Base-by-base conservation (phyloP, 2,329 filamentous ascomycete genomes). In the Lecanicillium sp. region DNA sequence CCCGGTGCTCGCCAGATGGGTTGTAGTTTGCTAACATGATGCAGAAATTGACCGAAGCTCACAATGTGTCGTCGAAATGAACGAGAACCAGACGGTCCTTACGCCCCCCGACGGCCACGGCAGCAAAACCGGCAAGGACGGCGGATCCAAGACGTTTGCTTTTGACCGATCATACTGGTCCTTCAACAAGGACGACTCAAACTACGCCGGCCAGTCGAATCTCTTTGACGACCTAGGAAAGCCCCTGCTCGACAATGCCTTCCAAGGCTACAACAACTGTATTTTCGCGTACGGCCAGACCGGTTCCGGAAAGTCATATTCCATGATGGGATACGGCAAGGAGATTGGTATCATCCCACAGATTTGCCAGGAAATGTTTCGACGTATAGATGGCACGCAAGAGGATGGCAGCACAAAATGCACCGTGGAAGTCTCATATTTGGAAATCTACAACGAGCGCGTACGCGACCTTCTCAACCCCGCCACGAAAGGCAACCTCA, bases 271-370 rank as follows among this genome's bases (percentile, higher is more conserved):
- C 69, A 97, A 98, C 71, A 98, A 97, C 63, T 98, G 92, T 72
- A 98, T 98, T 56, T 98, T 98, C 59, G 92, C 92, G 12, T 98
- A 98, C 58, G 92, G 92, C 14, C 92, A 98, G 68, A 98, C 92
- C 2, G 92, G 92, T 50, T 97, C 92, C 1, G 92, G 92, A 64
- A 98, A 98, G 67, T 96, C 88, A 13, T 98, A 98, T 63, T 96
- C 89, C 22, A 98, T 98, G 90, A 98, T 98, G 92, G 92, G 92
- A 35, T 98, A 97, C 64, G 92, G 92, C 39, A 84, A 90, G 54
- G 90, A 98, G 56, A 77, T 88, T 42, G 92, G 92, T 60, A 92
- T 98, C 47, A 97, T 97, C 46, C 92, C 94, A 33, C 85, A 81
- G 54, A 98, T 98, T 66, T 98, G 92, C 61, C 86, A 92, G 66